A percentile compares a stretch with the other conserved stretches of the same genome.
These are phyloP conservation scores for Fraxinus albicans DNA, from an alignment of 305 asterid genomes.

Conservation along the genomic window DNA sequence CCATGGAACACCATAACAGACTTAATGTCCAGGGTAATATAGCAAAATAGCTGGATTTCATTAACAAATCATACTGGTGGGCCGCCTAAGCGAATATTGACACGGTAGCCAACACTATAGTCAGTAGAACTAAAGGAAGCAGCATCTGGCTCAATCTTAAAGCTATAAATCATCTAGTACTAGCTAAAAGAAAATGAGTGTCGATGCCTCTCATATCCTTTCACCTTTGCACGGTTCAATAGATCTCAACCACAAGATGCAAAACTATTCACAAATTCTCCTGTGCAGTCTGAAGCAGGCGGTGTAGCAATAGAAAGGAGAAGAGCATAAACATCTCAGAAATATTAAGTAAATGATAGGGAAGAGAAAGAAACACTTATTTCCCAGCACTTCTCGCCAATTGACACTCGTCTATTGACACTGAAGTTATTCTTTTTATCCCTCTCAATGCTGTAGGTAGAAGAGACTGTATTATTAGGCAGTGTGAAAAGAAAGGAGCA, in stretches of 20 bases:
- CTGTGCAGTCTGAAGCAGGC: no score
- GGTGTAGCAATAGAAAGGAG: no score
- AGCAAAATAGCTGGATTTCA: neutral
- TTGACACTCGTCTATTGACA: neutral
- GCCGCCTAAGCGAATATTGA: neutral
- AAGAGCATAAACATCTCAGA: no score
- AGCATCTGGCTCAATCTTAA: no score
- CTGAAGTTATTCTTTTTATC: neutral
- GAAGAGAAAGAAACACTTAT: neutral
- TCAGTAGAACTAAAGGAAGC: neutral
- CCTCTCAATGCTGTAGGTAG: neutral
- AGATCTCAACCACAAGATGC: no score
- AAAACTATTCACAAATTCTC: no score
- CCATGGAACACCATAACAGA: neutral
- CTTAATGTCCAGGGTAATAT: neutral
- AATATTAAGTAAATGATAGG: no score
- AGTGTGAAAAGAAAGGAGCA: neutral
- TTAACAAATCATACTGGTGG: neutral
- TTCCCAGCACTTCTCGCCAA: neutral
- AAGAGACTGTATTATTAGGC: neutral
- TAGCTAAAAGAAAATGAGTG: no score
- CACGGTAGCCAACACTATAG: neutral
- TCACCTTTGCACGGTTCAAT: no score
- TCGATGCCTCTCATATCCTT: no score
- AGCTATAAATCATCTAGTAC: no score